A percentile compares a stretch with the other conserved stretches of the same genome.
Evolutionary conservation across 1,139 yeast species (phyloP).

Genomic region (Yamadazyma epiphylla): DNA sequence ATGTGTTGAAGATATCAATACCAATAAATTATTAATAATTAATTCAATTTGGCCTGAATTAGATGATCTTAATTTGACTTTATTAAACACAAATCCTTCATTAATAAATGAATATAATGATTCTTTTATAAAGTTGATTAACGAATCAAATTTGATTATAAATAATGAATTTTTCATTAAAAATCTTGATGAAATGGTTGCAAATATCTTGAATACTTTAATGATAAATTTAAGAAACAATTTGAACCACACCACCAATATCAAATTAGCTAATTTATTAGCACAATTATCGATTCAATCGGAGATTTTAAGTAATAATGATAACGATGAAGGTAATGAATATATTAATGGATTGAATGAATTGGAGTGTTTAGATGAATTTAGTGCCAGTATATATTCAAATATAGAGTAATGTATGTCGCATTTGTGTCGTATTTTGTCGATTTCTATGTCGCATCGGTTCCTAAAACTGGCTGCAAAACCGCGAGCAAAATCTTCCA

Average conservation of each 20-base stretch:
- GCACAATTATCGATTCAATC: constrained; percentile 71
- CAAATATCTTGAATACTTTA: constrained; percentile 27
- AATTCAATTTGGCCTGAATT: constrained; percentile 38
- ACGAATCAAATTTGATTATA: constrained; percentile 38
- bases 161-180: constrained; percentile 28
- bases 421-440: too few relatives aligned
- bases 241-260: constrained; percentile 23
- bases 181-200: constrained; percentile 27
- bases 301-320: constrained; percentile 47
- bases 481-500: too few relatives aligned
- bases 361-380: constrained; percentile 71
- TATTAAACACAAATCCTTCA: constrained; percentile 44
- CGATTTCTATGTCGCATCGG: background rate
- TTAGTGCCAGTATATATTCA: constrained; percentile 88
- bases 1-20: constrained; percentile 17
- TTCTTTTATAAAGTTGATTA: constrained; percentile 42
- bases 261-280: constrained; percentile 64
- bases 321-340: constrained; percentile 37
- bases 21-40: constrained; percentile 20
- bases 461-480: background rate
- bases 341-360: constrained; percentile 46
- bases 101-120: constrained; percentile 36
- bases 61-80: constrained; percentile 41
- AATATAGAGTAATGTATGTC: constrained; percentile 53
- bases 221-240: constrained; percentile 22